phyloP scores from a whole-genome alignment of 768 basidiomycete genomes.

The Lyophyllum shimeji region DNA sequence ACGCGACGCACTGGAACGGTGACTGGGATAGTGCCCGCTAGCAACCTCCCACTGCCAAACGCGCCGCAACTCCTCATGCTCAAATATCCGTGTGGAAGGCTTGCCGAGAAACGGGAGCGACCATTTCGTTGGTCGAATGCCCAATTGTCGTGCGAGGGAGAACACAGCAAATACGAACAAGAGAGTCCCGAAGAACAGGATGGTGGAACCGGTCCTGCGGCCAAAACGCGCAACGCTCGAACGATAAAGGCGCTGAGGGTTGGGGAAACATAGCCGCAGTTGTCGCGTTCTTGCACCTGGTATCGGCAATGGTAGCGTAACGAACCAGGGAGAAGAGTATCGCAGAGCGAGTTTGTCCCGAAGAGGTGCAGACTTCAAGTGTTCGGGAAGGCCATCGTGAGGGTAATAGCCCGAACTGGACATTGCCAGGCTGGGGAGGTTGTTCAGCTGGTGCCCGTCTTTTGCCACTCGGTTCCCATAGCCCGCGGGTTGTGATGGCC shows the following conservation, averaged over 20 bases:
- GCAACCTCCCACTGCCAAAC: conserved; percentile 96
- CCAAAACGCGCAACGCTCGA: conserved; percentile 55
- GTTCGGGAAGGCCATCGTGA: not conserved
- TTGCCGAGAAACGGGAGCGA: conserved; percentile 43
- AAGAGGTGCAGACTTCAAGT: not conserved
- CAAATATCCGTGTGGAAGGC: conserved; percentile 69
- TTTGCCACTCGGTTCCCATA: not conserved
- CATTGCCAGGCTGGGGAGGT: not conserved
- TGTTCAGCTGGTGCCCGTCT: not conserved
- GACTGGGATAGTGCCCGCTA: conserved; percentile 91
- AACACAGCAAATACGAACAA: conserved; percentile 42
- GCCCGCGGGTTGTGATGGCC: conserved; percentile 1
- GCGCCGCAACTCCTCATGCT: conserved; percentile 73
- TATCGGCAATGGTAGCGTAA: conserved; percentile 31
- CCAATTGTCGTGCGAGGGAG: not conserved
- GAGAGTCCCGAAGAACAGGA: conserved; percentile 41
- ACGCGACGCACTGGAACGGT: conserved; percentile 58
- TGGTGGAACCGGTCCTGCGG: conserved; percentile 51
- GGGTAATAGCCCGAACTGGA: not conserved
- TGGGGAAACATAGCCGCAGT: conserved; percentile 56
- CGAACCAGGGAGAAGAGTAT: not conserved
- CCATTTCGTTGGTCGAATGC: not conserved
- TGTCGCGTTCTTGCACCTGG: conserved; percentile 55
- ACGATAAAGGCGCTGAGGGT: conserved; percentile 59
- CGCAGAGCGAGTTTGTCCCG: not conserved